Base-by-base conservation (phyloP, 108 stramenopile species). In the Parmales sp. region DNA sequence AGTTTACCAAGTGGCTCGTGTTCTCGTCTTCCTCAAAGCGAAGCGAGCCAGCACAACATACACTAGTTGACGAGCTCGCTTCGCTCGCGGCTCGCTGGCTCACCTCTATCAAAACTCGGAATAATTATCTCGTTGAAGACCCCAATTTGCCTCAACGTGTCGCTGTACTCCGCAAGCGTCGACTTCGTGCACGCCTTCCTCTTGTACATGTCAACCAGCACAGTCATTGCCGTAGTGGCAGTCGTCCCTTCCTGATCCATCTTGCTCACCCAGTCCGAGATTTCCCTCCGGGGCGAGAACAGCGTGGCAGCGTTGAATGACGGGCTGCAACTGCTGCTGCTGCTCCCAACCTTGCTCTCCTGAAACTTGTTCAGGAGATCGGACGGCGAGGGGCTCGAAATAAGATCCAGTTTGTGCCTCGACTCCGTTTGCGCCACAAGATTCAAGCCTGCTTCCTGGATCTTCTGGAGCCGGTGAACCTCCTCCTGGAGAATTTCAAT, bases 251-350 rank as follows among this genome's bases (percentile, higher is more conserved):
- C 54, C n/a, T 20, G 13, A 13, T 60, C 54, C 54, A 60, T 60
- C 54, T 60, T 34, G 29, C 54, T 11, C 29, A 60, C 54, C 54
- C 54, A 60, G n/a, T 60, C 54, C 16, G 54, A 60, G 3, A 60
- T 60, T 31, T 60, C 54, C 54, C 36, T 60, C n/a, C 54, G 26
- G 31, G 54, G 31, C 5, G 36, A 60, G 28, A 60, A n/a, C n/a
- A n/a, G n/a, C n/a, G n/a, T n/a, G n/a, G n/a, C n/a, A n/a, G n/a
- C n/a, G n/a, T n/a, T 34, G 16, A 4, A 13, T 4, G 46, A 23
- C 8, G 46, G 19, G 16, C 36, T 60, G 54, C 49, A 6, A 7
- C 23, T 7, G 49, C 54, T 60, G 26, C 54, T 34, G 54, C 29
- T 34, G 54, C 54, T 31, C 3, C 54, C 54, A 28, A 28, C 54